Conservation (phyloP, 78 protist genomes). For the Dictyostelium brefeldianum region DNA sequence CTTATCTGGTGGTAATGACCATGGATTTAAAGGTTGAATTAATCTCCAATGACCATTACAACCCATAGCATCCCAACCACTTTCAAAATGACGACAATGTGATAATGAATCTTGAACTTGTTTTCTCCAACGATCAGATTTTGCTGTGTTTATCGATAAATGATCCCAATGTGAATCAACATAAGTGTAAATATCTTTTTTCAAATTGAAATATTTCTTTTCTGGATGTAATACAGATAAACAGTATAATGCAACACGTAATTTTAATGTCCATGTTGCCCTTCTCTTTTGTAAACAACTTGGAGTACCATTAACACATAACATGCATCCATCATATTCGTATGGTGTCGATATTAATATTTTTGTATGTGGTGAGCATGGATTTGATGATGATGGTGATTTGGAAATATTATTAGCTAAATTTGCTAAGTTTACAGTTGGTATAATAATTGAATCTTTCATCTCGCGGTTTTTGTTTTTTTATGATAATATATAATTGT, state of each 20-base stretch:
- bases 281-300: constrained; percentile 77
- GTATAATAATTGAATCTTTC: constrained; percentile 63
- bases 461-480: not conserved
- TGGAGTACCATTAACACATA: constrained; percentile 72
- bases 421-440: constrained; percentile 69
- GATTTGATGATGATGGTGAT: constrained; percentile 58
- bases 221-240: constrained; percentile 52
- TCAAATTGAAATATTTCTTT: constrained; percentile 66
- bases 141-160: constrained; percentile 69
- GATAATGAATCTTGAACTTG: constrained; percentile 72
- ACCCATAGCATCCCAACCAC: constrained; percentile 81
- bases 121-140: constrained; percentile 77
- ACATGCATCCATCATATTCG: constrained; percentile 75
- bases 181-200: constrained; percentile 72
- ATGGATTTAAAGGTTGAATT: constrained; percentile 73
- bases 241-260: constrained; percentile 55
- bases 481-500: not conserved
- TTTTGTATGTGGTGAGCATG: constrained; percentile 56
- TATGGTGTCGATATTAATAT: not conserved
- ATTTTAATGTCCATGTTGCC: constrained; percentile 70
- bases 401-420: constrained; percentile 8
- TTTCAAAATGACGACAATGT: constrained; percentile 74
- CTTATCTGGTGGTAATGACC: constrained; percentile 71
- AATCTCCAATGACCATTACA: constrained; percentile 79
- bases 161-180: constrained; percentile 71